Evolutionary conservation across 257 asterid species (phyloP).

Genomic region (Capsicum pubescens): DNA sequence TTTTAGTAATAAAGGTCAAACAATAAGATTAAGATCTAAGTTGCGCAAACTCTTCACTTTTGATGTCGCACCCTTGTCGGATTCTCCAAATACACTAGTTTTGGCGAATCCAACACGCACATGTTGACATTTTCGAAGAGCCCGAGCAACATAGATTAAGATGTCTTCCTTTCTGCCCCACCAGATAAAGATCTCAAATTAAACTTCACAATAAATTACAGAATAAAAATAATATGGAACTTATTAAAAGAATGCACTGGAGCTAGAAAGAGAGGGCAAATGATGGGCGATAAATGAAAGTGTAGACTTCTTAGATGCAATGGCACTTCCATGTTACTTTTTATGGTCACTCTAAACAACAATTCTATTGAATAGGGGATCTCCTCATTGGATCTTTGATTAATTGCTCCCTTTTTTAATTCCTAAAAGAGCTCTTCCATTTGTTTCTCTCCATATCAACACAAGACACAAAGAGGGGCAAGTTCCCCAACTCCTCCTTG

Average conservation of each 20-base stretch:
- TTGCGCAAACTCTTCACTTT: no score
- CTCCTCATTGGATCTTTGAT: neutral
- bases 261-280: neutral
- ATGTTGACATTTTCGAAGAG: no score
- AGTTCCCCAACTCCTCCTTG: constrained; percentile 1
- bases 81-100: no score
- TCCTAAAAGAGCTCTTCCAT: neutral
- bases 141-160: neutral
- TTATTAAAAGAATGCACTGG: neutral
- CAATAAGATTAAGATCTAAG: neutral
- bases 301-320: neutral
- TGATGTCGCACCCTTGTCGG: no score
- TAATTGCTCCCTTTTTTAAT: neutral
- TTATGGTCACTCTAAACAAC: neutral
- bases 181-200: neutral
- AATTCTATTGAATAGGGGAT: constrained; percentile 1
- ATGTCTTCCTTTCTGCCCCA: constrained; percentile 20
- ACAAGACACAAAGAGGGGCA: neutral
- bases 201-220: neutral
- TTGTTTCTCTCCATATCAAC: neutral
- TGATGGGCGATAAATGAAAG: neutral
- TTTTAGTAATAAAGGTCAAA: neutral
- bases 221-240: neutral
- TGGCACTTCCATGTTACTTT: neutral
- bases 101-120: no score